Base-by-base conservation (phyloP, 2,329 filamentous ascomycete genomes). In the Amylocarpus encephaloides region DNA sequence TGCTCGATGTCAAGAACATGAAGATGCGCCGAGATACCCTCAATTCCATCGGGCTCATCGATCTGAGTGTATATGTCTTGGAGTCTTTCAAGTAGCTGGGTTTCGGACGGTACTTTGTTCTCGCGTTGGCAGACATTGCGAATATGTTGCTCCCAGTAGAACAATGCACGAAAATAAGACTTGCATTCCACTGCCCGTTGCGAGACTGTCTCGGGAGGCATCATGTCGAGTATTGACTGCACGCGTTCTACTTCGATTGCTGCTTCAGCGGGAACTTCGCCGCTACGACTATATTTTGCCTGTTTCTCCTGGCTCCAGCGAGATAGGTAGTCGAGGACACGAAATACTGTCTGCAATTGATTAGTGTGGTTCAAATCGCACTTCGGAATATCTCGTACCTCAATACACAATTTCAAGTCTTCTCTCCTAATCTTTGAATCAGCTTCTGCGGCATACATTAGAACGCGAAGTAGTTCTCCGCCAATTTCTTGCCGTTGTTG, bases 31-130 rank as follows among this genome's bases (percentile, higher is more conserved):
- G 92, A 95, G 53, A 98, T 92, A 2, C 93, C 93, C 65, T 97
- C 91, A 32, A 98, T 83, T 1, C 92, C 91, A 67, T 99, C 93
- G 0, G 93, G 94, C 61, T 99, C 93, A 63, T 99, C 93, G 53
- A 99, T 97, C 60, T 96, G 87, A 1, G 89, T 88, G 67, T 98
- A 99, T 15, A 98, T 95, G 47, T 92, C 84, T 64, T 97, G 92
- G 19, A 98, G 73, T 53, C 84, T 81, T 58, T 89, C 81, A 52
- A 94, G 79, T 3, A 93, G 74, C 19, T 80, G 75, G 47, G 85
- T 75, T n/a, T 78, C 71, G 7, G 46, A 22, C 9, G 26, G 22
- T 39, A 51, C 42, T 13, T 48, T 53, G 33, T 53, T 48, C 13
- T 46, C 52, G 9, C n/a, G 19, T 26, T 52, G 38, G 34, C 62